Conservation (phyloP, 129 eudicot genomes). For the Flaveria trinervia region DNA sequence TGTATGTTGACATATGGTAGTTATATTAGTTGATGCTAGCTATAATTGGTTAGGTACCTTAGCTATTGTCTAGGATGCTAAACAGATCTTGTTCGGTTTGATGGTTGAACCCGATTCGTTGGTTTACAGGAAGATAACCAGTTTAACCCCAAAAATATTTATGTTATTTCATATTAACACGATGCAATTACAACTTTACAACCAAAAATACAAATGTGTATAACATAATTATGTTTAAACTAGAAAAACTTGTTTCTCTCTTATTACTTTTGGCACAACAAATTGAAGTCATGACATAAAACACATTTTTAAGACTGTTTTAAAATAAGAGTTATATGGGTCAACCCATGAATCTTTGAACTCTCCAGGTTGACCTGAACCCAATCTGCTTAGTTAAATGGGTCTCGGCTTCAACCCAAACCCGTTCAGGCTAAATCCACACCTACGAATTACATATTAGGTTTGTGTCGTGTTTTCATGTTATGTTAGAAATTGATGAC, state of each 20-base stretch:
- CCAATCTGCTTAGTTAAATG: not conserved
- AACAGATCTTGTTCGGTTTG: not conserved
- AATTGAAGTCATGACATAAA: not conserved
- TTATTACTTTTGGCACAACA: not conserved
- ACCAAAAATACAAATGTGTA: not conserved
- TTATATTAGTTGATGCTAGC: not conserved
- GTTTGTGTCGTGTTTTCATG: not conserved
- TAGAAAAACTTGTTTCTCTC: not conserved
- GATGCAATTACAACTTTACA: not conserved
- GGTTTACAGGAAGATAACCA: not conserved
- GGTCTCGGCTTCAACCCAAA: not conserved
- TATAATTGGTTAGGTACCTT: not conserved
- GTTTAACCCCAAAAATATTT: not conserved
- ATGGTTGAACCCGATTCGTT: not conserved
- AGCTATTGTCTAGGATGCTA: conserved; percentile 3
- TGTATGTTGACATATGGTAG: not conserved
- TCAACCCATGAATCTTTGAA: not conserved
- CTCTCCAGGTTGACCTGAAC: not conserved
- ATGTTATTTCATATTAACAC: not conserved
- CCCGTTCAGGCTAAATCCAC: not conserved
- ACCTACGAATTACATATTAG: not conserved
- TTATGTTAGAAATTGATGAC: not conserved
- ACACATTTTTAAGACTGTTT: not conserved
- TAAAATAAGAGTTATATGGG: not conserved
- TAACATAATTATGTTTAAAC: not conserved